Percentiles rank a stretch among this genome's conserved stretches.
Evolutionary conservation across 306 rosid genomes (phyloP).

Genomic region (Casuarina glauca): DNA sequence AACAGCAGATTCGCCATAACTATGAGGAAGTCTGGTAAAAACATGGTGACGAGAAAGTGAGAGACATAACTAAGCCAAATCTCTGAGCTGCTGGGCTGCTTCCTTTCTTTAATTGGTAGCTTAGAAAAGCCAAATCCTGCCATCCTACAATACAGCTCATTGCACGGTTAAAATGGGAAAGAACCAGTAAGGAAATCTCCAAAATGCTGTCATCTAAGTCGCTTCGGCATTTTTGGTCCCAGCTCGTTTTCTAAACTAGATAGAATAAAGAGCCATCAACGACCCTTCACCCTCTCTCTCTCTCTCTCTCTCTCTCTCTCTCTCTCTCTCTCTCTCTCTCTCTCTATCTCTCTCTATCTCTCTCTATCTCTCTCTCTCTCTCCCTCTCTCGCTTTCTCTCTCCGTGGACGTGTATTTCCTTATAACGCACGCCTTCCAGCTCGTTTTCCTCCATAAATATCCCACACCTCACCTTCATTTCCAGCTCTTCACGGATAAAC

Average conservation of each 20-base stretch:
- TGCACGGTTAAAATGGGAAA: not conserved
- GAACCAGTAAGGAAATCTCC: not conserved
- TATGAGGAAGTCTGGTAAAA: too few relatives aligned
- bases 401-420: slow-evolving; percentile 21
- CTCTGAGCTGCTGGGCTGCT: not conserved
- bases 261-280: slow-evolving; percentile 35
- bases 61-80: not conserved
- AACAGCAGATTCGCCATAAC: not conserved
- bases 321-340: slow-evolving; percentile 15
- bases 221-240: not conserved
- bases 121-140: not conserved
- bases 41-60: not conserved
- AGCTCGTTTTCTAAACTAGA: slow-evolving; percentile 23
- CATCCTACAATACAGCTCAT: not conserved
- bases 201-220: not conserved
- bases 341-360: not conserved
- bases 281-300: slow-evolving; percentile 19
- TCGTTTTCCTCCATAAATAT: slow-evolving; percentile 18
- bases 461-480: slow-evolving; percentile 7
- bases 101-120: not conserved
- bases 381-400: slow-evolving; percentile 16
- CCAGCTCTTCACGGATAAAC: not conserved
- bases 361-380: slow-evolving; percentile 7
- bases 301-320: not conserved
- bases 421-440: slow-evolving; percentile 42